Evolutionary conservation across 1,139 yeast genomes (phyloP).

Genomic region (Lodderomyces pseudojiufengensis): DNA sequence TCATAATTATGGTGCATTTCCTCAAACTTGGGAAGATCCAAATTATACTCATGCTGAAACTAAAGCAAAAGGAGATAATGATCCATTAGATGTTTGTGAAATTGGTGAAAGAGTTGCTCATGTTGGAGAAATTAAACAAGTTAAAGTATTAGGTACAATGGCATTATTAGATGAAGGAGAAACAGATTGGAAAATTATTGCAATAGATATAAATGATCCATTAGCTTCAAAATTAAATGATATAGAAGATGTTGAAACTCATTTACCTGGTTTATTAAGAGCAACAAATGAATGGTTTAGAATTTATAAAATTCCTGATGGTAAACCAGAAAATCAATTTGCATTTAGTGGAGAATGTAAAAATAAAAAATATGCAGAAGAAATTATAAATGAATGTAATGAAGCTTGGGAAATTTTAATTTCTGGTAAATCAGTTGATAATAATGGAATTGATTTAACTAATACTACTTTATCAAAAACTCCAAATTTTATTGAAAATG

Average conservation of each 20-base stretch:
- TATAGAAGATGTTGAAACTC: slow-evolving; percentile 75
- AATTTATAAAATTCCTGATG: slow-evolving; percentile 92
- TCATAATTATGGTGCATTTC: slow-evolving; percentile 96
- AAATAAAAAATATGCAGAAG: slow-evolving; percentile 65
- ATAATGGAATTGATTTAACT: slow-evolving; percentile 57
- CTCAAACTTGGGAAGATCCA: slow-evolving; percentile 95
- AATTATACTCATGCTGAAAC: slow-evolving; percentile 64
- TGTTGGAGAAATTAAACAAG: slow-evolving; percentile 75
- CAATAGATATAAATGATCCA: slow-evolving; percentile 78
- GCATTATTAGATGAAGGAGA: slow-evolving; percentile 97
- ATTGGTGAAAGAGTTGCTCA: slow-evolving; percentile 71
- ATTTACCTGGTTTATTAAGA: slow-evolving; percentile 81
- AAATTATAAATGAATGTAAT: slow-evolving; percentile 69
- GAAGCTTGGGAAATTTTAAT: slow-evolving; percentile 75
- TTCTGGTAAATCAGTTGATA: slow-evolving; percentile 46
- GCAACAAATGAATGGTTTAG: slow-evolving; percentile 93
- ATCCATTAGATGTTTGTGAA: slow-evolving; percentile 95
- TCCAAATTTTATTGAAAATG: slow-evolving; percentile 47
- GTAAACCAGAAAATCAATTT: slow-evolving; percentile 82
- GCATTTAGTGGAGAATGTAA: slow-evolving; percentile 82
- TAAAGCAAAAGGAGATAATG: slow-evolving; percentile 87
- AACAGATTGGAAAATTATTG: slow-evolving; percentile 95
- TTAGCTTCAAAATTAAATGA: slow-evolving; percentile 71
- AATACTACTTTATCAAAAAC: slow-evolving; percentile 71
- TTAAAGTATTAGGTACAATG: slow-evolving; percentile 87